These are phyloP conservation scores for Nicotiana otophora DNA, from an alignment of 257 asterid species.

Conservation along the genomic window DNA sequence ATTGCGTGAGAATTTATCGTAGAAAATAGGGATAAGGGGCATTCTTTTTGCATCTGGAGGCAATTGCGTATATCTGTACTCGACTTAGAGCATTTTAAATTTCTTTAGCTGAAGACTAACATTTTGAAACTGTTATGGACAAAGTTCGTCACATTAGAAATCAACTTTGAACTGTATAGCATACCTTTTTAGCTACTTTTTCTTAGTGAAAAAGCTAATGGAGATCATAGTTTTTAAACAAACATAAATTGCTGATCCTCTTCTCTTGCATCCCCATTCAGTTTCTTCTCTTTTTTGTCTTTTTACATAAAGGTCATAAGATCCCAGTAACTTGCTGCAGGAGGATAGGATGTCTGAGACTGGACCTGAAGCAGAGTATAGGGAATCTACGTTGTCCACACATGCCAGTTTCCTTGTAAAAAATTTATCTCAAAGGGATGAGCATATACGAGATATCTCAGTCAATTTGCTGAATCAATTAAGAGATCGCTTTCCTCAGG, in stretches of 20 bases:
- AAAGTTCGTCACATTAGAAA: neutral
- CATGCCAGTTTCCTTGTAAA: slow-evolving; percentile 95
- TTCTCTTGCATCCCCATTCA: slow-evolving; percentile 6
- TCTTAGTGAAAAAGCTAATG: neutral
- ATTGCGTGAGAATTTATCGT: neutral
- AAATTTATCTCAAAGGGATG: slow-evolving; percentile 92
- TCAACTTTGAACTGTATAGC: neutral
- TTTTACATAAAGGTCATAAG: slow-evolving; percentile 11
- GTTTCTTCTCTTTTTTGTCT: neutral
- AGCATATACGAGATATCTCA: slow-evolving; percentile 79
- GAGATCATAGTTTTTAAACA: slow-evolving; percentile 3
- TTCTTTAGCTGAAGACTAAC: neutral
- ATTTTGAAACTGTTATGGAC: neutral
- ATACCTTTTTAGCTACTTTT: neutral
- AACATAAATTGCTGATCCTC: slow-evolving; percentile 9
- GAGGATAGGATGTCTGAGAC: slow-evolving; percentile 78
- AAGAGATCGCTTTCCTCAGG: slow-evolving; percentile 95
- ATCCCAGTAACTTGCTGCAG: slow-evolving; percentile 50
- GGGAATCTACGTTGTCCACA: slow-evolving; percentile 74
- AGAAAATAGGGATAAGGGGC: slow-evolving; percentile 3
- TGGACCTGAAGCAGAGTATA: slow-evolving; percentile 69
- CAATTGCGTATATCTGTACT: neutral
- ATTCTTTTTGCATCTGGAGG: neutral
- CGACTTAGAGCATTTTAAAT: neutral
- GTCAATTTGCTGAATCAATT: slow-evolving; percentile 77